These are phyloP conservation scores for Xanthoconium separans DNA, from an alignment of 1,284 basidiomycete species.

Conservation along the genomic window DNA sequence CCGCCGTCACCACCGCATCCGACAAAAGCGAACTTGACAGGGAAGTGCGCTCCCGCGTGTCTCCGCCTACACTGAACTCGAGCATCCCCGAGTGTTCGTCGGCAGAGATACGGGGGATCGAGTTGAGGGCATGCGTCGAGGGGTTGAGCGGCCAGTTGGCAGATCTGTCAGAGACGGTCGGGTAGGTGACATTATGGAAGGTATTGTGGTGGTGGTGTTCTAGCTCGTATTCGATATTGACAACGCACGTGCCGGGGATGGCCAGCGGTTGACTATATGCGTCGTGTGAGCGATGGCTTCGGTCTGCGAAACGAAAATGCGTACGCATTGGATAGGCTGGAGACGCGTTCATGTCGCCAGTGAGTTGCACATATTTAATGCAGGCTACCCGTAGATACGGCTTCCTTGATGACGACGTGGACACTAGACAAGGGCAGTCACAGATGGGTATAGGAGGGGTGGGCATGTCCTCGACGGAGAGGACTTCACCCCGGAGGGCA, in stretches of 20 bases:
- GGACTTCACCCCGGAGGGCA: conserved; percentile 79
- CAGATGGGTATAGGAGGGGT: conserved; percentile 50
- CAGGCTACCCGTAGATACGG: conserved; percentile 91
- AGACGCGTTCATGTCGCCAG: conserved; percentile 94
- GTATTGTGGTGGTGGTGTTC: conserved; percentile 90
- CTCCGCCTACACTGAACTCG: conserved; percentile 85
- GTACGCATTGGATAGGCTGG: conserved; percentile 77
- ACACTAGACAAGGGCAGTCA: conserved; percentile 51
- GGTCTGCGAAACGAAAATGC: conserved; percentile 16
- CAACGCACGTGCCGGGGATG: conserved; percentile 87
- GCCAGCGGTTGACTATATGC: conserved; percentile 89
- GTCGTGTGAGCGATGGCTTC: background rate
- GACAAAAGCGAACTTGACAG: conserved; percentile 81
- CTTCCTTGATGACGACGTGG: conserved; percentile 85
- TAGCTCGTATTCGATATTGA: conserved; percentile 96
- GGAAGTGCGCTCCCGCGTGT: conserved; percentile 88
- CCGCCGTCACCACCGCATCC: conserved; percentile 70
- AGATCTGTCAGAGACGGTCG: conserved; percentile 72
- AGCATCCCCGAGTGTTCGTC: conserved; percentile 73
- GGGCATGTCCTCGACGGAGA: conserved; percentile 59
- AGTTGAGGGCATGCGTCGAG: conserved; percentile 77
- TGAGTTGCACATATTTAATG: conserved; percentile 85
- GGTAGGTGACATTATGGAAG: conserved; percentile 83
- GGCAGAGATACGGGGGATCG: conserved; percentile 60
- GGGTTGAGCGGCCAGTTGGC: conserved; percentile 83